phyloP scores from a whole-genome alignment of 2,329 filamentous ascomycete genomes.

The Xylariaceae sp. region DNA sequence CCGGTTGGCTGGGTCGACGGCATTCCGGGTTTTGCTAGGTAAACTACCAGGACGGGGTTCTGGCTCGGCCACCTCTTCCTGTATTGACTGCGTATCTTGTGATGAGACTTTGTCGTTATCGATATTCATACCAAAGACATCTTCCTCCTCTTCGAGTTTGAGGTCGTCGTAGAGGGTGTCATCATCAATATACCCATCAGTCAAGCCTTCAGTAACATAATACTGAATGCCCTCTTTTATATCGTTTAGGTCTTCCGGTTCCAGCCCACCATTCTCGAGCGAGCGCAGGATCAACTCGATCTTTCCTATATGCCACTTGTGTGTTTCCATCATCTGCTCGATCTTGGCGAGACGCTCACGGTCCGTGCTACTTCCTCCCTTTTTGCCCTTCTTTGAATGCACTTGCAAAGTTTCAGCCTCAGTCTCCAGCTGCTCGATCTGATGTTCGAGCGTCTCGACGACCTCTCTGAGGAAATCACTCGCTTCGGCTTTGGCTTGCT shows the following conservation, averaged over 20 bases:
- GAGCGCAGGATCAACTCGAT: constrained; percentile 86
- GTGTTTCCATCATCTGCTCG: constrained; percentile 77
- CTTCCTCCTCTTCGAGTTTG: constrained; percentile 88
- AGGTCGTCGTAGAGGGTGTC: constrained; percentile 94
- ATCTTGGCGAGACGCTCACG: constrained; percentile 85
- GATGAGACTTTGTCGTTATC: constrained; percentile 90
- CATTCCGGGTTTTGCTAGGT: constrained; percentile 50
- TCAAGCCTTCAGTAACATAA: constrained; percentile 87
- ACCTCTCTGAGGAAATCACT: constrained; percentile 80
- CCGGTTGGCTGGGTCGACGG: constrained; percentile 58
- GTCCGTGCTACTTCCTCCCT: constrained; percentile 73
- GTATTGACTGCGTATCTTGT: constrained; percentile 88
- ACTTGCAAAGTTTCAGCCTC: constrained; percentile 83
- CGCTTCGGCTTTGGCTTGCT: constrained; percentile 87
- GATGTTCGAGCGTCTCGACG: constrained; percentile 89
- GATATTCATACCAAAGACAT: constrained; percentile 71
- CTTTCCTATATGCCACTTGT: constrained; percentile 95
- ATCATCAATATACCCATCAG: constrained; percentile 87
- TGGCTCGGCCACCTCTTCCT: constrained; percentile 70
- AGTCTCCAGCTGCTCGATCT: constrained; percentile 89
- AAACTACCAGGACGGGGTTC: constrained; percentile 46
- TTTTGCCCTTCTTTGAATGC: constrained; percentile 93
- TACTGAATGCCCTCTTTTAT: constrained; percentile 91
- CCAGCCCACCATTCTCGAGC: constrained; percentile 87
- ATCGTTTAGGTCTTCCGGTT: constrained; percentile 80